Evolutionary conservation across 768 basidiomycete species (phyloP), one percentile per base, ranked within the genome.

Genomic region (Serpula lacrymans): DNA sequence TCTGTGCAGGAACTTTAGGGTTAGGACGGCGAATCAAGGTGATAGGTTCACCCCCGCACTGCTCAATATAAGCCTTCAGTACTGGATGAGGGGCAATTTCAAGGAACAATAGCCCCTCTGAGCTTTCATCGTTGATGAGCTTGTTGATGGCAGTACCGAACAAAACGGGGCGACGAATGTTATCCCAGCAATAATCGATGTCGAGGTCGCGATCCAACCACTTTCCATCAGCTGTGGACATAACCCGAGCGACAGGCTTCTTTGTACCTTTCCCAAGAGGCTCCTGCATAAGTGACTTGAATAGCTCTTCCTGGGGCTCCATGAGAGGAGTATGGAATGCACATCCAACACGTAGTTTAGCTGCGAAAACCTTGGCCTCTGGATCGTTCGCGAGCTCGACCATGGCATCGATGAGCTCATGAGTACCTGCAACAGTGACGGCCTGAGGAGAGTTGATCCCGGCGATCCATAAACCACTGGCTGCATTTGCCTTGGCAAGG

Each of bases 361-460:
- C 45, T 3, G 64, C 62, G 27, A 65, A 55, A 26, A 63, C 55
- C 28, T 50, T 37, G n/a, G 41, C 46, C 6, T 59, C 51, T 20
- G 50, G 52, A 30, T 53, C 50, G 21, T 49, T 41, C 10, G 59
- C 60, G 26, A 60, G 48, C 11, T 54, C 52, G 11, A 60, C 51
- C n/a, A 67, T 36, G 4, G 52, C 55, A 13, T 65, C 58, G 36
- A 67, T 48, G 10, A 61, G 54, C 23, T 58, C 51, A n/a, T 58
- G 53, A 13, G 34, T 45, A 16, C 65, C 65, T 4, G 63, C 61
- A 12, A 65, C 47, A 4, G 63, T 62, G 28, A 65, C 62, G 13
- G 65, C 61, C 10, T 63, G 57, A 31, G 61, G 59, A 13, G 62
- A 65, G 41, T 65, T 66, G 47, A 65, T 58, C 33, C 63, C 60